phyloP scores from a whole-genome alignment of 2,329 filamentous ascomycete species.

The Trichoderma atroviride region DNA sequence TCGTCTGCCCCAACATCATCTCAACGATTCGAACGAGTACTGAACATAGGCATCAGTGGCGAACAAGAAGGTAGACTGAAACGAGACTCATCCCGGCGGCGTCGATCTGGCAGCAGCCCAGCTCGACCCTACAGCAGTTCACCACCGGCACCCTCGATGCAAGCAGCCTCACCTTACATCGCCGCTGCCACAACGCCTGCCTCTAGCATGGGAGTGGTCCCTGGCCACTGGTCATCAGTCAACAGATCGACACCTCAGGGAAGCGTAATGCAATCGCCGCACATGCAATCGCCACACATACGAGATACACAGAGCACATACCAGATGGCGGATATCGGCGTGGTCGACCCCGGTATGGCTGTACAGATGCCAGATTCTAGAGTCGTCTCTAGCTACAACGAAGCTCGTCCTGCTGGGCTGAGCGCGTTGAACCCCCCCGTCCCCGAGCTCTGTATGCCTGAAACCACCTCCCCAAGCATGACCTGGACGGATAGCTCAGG shows the following conservation, averaged over 20 bases:
- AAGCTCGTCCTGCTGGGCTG: constrained; percentile 34
- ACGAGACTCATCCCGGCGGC: constrained; percentile 24
- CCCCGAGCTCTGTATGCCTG: constrained; percentile 32
- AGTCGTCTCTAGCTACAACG: constrained; percentile 30
- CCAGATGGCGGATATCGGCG: constrained; percentile 29
- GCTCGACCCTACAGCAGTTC: constrained; percentile 27
- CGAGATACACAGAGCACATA: constrained; percentile 31
- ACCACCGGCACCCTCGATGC: constrained; percentile 29
- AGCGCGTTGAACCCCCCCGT: constrained; percentile 29
- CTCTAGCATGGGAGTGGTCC: constrained; percentile 27
- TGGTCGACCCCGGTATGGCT: constrained; percentile 30
- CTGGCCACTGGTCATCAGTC: constrained; percentile 33
- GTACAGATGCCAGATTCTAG: constrained; percentile 29
- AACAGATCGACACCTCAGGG: constrained; percentile 23
- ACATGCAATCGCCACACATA: constrained; percentile 27
- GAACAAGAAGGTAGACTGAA: constrained; percentile 33
- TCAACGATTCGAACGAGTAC: background rate
- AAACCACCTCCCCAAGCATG: constrained; percentile 29
- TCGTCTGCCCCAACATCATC: background rate
- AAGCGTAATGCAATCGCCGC: constrained; percentile 28
- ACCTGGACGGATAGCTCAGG: constrained; percentile 44
- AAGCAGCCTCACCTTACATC: constrained; percentile 29
- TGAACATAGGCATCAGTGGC: constrained; percentile 21
- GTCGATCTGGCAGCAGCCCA: constrained; percentile 30
- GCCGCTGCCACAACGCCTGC: constrained; percentile 22